A percentile compares a stretch with the other conserved stretches of the same genome.
phyloP scores from a whole-genome alignment of 257 asterid species.

The Eustoma russellianum region DNA sequence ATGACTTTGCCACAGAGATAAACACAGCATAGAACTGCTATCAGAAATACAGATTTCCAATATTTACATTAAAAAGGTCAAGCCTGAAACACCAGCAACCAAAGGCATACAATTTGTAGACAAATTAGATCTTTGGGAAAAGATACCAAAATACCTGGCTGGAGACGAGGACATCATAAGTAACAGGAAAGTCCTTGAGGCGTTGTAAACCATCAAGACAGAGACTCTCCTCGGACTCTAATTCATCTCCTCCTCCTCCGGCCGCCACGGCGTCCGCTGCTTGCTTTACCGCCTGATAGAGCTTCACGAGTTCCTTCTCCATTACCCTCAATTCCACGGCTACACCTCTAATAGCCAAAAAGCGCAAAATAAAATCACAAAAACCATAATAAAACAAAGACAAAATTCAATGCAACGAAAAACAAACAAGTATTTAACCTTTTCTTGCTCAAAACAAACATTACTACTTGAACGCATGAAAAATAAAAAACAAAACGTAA shows the following conservation, averaged over 20 bases:
- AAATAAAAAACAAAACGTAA: neutral
- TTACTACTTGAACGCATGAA: neutral
- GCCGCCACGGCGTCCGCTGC: conserved; percentile 44
- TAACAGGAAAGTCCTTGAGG: conserved; percentile 61
- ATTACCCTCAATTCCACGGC: conserved; percentile 18
- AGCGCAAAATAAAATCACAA: neutral
- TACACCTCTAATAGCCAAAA: neutral
- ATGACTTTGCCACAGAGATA: neutral
- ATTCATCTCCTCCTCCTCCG: conserved; percentile 28
- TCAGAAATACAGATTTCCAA: no score
- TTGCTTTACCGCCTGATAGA: conserved; percentile 52
- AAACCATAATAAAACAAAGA: neutral
- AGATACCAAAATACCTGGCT: no score
- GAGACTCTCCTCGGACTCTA: conserved; percentile 30
- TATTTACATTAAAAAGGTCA: neutral
- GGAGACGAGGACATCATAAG: conserved; percentile 60
- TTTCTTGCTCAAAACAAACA: neutral
- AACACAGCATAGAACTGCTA: neutral
- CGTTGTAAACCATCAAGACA: conserved; percentile 36
- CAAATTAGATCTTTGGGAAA: no score
- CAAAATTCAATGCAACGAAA: neutral
- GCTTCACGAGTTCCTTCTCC: conserved; percentile 68
- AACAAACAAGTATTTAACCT: neutral
- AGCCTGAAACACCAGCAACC: neutral
- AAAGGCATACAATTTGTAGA: neutral